Percentiles rank a stretch among this genome's conserved stretches.
These are phyloP conservation scores for Dendrocalamus latiflorus DNA, from an alignment of 202 grass and related monocot genomes.

Conservation along the genomic window DNA sequence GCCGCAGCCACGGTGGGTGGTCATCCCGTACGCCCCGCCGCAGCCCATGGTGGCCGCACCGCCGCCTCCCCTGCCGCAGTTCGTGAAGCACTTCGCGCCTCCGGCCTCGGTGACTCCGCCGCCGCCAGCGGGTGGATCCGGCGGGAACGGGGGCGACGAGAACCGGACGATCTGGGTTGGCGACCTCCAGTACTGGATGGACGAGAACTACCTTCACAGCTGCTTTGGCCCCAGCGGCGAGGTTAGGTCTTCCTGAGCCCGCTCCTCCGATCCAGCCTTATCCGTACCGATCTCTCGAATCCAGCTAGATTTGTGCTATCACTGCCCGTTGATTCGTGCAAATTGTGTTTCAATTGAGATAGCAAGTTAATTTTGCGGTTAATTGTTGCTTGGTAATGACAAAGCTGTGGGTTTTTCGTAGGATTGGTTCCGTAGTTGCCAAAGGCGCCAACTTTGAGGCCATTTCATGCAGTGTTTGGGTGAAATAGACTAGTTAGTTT, in stretches of 20 bases:
- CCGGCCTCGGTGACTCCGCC: slow-evolving; percentile 33
- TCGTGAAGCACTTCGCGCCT: slow-evolving; percentile 43
- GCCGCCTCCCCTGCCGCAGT: too few relatives aligned
- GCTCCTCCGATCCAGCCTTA: slow-evolving; percentile 19
- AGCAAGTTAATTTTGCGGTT: not conserved
- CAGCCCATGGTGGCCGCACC: too few relatives aligned
- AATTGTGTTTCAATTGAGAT: not conserved
- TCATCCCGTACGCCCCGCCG: slow-evolving; percentile 54
- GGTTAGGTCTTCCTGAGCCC: slow-evolving; percentile 27
- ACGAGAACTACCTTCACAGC: slow-evolving; percentile 75
- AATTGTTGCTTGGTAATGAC: not conserved
- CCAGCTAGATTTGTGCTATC: not conserved
- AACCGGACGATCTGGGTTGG: slow-evolving; percentile 81
- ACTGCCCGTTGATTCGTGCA: not conserved
- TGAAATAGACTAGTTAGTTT: not conserved
- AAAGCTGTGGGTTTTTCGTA: not conserved
- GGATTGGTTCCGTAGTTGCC: not conserved
- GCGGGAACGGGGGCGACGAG: slow-evolving; percentile 52
- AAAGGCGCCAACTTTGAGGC: slow-evolving; percentile 16
- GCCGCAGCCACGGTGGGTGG: slow-evolving; percentile 54
- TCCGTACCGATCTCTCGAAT: slow-evolving; percentile 33
- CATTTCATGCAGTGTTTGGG: not conserved
- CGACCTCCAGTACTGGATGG: slow-evolving; percentile 85
- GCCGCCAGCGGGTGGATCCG: slow-evolving; percentile 38
- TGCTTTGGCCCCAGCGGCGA: slow-evolving; percentile 66